Base-by-base conservation (phyloP, 2,329 filamentous ascomycete species). In the Dothistroma pini region DNA sequence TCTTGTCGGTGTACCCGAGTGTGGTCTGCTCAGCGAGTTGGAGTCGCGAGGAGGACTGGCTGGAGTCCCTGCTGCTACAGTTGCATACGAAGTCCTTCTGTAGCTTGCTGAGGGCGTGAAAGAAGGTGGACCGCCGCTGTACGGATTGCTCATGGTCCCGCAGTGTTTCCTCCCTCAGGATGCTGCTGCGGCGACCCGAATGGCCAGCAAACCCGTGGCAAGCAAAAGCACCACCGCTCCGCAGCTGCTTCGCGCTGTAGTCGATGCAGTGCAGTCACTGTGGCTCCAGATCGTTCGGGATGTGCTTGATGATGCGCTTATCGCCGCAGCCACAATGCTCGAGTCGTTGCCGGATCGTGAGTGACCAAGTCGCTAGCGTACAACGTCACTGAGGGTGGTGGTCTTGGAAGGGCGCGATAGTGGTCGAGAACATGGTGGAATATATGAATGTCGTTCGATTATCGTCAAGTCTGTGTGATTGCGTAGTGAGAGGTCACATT, bases 131-230 rank as follows among this genome's bases (percentile, higher is more conserved):
- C 31, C 31, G 14, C 49, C 49, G 25, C 51, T 19, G 54, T 48
- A 31, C 12, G 47, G 34, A 22, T 58, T 54, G 58, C 58, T 60
- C 58, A 60, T 60, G 19, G 41, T 60, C 58, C 52, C 16, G 58
- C 53, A 44, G 35, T 19, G 9, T 44, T 19, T 19, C 16, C 41
- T 44, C 16, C 14, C 16, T 44, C 25, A n/a, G 9, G 41, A 44
- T 44, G 9, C 57, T 34, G 32, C 32, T 29, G 35, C 56, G 49
- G 49, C 49, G 38, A 55, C 38, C 34, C 21, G 44, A 32, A 54
- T 59, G 52, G 38, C 34, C 58, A 61, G 50, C 55, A 57, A 61
- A 47, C 48, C 48, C 58, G 25, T 54, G 22, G 10, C 38, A 31
- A 21, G 48, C 19, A n/a, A 14, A 9, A 14, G 14, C 16, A 44